Conservation (phyloP, 2,329 filamentous ascomycete genomes). For the Colletotrichum spaethianum region DNA sequence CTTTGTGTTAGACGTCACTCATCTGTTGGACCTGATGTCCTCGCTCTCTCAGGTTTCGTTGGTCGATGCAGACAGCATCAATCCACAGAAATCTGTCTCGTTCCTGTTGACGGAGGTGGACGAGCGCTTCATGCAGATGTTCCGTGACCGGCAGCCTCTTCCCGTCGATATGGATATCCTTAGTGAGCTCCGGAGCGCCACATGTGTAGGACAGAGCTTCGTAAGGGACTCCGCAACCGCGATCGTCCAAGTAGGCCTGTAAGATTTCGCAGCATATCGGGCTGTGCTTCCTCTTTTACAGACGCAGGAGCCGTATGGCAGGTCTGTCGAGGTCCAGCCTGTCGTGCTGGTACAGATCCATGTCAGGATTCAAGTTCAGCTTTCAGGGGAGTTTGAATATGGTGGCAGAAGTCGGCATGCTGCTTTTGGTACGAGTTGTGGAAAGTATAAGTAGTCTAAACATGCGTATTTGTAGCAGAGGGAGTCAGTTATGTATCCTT, state of each 20-base stretch:
- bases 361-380: too few species aligned
- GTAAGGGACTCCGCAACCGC: slow-evolving; percentile 28
- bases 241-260: neutral
- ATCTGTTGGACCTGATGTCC: slow-evolving; percentile 33
- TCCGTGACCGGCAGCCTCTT: neutral
- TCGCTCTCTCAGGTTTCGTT: slow-evolving; percentile 2
- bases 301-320: neutral
- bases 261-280: neutral
- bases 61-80: slow-evolving; percentile 40
- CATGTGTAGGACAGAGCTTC: slow-evolving; percentile 44
- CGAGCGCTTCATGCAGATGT: neutral
- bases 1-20: slow-evolving; percentile 30
- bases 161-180: slow-evolving; percentile 4
- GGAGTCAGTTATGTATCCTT: neutral
- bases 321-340: neutral
- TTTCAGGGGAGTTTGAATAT: neutral
- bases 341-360: neutral
- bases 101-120: neutral
- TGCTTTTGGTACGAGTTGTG: neutral
- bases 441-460: too few species aligned
- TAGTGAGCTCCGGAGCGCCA: slow-evolving; percentile 6
- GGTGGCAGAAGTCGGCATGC: too few species aligned
- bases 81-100: slow-evolving; percentile 41
- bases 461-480: neutral
- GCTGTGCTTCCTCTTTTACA: neutral